Conservation (phyloP, 2,329 filamentous ascomycete species). For the Fusarium neocosmosporiellum region DNA sequence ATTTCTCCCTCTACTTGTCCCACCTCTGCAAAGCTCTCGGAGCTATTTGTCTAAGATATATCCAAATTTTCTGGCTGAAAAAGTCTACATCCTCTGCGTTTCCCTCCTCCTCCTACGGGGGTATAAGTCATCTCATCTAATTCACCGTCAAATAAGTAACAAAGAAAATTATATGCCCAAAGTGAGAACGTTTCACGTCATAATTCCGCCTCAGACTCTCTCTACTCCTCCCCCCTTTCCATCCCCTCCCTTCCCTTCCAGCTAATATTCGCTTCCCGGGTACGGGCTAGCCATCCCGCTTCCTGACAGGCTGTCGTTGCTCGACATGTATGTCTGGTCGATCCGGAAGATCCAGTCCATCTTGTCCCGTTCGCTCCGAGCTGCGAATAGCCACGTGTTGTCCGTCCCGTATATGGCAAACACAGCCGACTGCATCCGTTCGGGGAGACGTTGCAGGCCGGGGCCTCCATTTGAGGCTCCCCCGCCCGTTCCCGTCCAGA, state of each 20-base stretch:
- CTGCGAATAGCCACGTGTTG: conserved; percentile 95
- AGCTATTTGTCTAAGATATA: conserved; percentile 34
- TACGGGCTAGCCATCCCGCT: conserved; percentile 52
- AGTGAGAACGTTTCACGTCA: conserved; percentile 45
- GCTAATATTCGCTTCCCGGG: conserved; percentile 47
- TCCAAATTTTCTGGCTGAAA: conserved; percentile 31
- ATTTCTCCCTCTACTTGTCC: conserved; percentile 1
- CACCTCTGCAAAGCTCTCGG: conserved; percentile 10
- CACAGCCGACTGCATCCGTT: conserved; percentile 75
- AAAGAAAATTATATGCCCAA: conserved; percentile 43
- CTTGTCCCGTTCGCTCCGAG: conserved; percentile 89
- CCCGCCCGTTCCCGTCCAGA: conserved; percentile 63
- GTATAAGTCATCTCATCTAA: conserved; percentile 47
- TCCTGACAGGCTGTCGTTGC: conserved; percentile 54
- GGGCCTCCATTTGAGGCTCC: conserved; percentile 37
- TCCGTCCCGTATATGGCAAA: conserved; percentile 95
- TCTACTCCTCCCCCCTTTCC: background rate
- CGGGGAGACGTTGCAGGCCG: conserved; percentile 65
- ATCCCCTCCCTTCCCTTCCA: background rate
- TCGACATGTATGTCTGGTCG: conserved; percentile 78
- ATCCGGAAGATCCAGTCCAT: conserved; percentile 97
- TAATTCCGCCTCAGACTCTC: conserved; percentile 33
- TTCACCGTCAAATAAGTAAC: conserved; percentile 43
- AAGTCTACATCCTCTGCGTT: conserved; percentile 36
- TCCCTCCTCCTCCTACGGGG: conserved; percentile 43